Base-by-base conservation (phyloP, 495 filamentous ascomycete species). In the Hyaloscypha finlandica region DNA sequence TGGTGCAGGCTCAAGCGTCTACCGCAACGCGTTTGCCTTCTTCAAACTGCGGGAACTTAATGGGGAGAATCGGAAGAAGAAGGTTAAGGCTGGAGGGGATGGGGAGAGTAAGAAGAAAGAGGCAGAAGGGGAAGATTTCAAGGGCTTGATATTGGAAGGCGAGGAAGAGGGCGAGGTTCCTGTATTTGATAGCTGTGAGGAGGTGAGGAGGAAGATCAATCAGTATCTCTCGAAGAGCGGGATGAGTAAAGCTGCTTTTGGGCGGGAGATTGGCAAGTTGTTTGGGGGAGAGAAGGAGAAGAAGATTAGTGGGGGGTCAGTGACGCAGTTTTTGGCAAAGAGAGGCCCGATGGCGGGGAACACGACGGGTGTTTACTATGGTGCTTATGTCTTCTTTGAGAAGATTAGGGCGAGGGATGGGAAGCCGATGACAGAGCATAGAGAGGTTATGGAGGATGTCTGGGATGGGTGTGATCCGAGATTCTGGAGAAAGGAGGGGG, bases 321-420 rank as follows among this genome's bases (percentile, higher is more conserved):
- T 87, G 14, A 69, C 71, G 25, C 74, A 78, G 29, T 89, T 88
- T 70, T 78, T 81, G 56, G 70, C 64, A 8, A 80, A 81, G 71
- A 83, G 82, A 60, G 83, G 85, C 1, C 64, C 81, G 0, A 67
- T 69, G 56, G 70, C 68, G 4, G 83, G 86, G 1, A 80, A 78
- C 12, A 81, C 74, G 30, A 77, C 63, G 31, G 61, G 57, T 0
- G 76, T 81, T 6, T 87, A 79, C 69, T 86, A 86, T 62, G 80
- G 78, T 16, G 77, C 77, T 3, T 88, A 88, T 71, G 78, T 81
- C 25, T 85, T 76, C 77, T 88, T 88, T 62, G 86, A 89, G 76
- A 90, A 89, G 79, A 58, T 86, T 64, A 74, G 85, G 39, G 74
- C 88, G 39, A 77, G 78, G 53, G 77, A 85, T 70, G 78, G 78